phyloP scores from a whole-genome alignment of 352 stramenopile species.

The Phytophthora boehmeriae region DNA sequence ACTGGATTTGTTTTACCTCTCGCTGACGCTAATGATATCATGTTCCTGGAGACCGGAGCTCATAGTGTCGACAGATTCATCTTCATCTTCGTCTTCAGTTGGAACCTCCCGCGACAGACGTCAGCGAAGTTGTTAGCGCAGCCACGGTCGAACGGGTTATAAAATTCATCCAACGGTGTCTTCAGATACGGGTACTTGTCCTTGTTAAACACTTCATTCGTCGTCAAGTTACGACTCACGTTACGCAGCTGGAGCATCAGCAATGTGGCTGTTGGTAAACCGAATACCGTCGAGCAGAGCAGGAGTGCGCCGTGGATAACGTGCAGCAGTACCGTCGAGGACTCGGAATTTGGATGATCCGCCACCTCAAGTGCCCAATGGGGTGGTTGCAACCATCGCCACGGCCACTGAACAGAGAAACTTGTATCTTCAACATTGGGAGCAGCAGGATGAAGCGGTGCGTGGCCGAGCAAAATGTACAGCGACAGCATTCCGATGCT shows the following conservation, averaged over 20 bases:
- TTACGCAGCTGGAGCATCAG: conserved; percentile 77
- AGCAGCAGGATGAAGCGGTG: conserved; percentile 43
- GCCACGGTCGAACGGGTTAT: conserved; percentile 78
- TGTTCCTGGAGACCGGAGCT: conserved; percentile 28
- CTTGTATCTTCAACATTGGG: background rate
- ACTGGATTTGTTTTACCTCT: conserved; percentile 11
- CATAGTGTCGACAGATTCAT: conserved; percentile 11
- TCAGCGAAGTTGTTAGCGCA: conserved; percentile 64
- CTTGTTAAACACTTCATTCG: conserved; percentile 90
- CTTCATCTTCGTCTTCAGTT: conserved; percentile 17
- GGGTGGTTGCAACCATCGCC: conserved; percentile 33
- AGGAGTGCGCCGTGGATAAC: conserved; percentile 60
- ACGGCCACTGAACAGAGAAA: conserved; percentile 16
- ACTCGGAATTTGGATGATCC: conserved; percentile 10
- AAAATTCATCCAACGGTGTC: conserved; percentile 77
- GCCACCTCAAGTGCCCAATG: conserved; percentile 27
- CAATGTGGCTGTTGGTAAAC: conserved; percentile 65
- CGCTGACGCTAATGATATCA: conserved; percentile 8
- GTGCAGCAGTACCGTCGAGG: conserved; percentile 53
- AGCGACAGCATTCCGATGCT: conserved; percentile 51
- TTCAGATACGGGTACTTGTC: conserved; percentile 89
- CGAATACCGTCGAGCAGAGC: conserved; percentile 67
- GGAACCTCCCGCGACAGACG: conserved; percentile 44
- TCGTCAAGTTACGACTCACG: conserved; percentile 73
- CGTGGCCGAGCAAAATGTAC: conserved; percentile 48